Base-by-base conservation (phyloP, 1,284 basidiomycete species). In the Cryptococcus depauperatus region DNA sequence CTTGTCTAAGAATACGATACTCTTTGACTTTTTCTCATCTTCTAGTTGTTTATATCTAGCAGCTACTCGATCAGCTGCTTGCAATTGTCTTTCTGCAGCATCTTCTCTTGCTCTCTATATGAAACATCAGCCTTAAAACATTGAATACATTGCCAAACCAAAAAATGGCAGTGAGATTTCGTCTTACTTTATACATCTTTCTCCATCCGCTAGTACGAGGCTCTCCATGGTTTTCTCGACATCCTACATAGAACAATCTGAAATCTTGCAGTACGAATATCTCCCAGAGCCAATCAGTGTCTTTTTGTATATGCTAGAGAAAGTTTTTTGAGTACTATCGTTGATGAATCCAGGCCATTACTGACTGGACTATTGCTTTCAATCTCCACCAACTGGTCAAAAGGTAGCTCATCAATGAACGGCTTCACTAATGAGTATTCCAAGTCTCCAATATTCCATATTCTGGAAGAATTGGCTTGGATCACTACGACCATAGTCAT, bases 201-300 rank as follows among this genome's bases (percentile, higher is more conserved):
- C 66, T 46, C 66, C 66, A 69, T 26, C 66, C 66, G 3, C 45
- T 50, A 0, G 57, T 61, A 14, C 66, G 44, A 3, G 42, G 52
- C 37, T 57, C 42, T 2, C 66, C 66, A 13, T 56, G 34, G 5
- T 54, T 46, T 34, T 52, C 45, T 3, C 49, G 35, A 44, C 57
- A 62, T 18, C 50, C 30, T 22, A 63, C 60, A 37, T 66, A 56
- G 42, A 56, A 62, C 10, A 62, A 29, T 1, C 64, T 58, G 37
- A 52, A 59, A 33, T 65, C 62, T 25, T 54, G 41, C 3, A 69
- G 38, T 13, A 67, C 25, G 40, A 59, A 64, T 3, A 44, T 41
- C 48, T 69, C 66, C 59, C 61, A 69, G 22, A 69, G 44, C 66
- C 65, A 67, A 37, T 69, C 66, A 3, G 65, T 65, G 35, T 69